A percentile compares a stretch with the other conserved stretches of the same genome.
Conservation (phyloP, 176 grass and related monocot genomes). For the Poa pratensis region DNA sequence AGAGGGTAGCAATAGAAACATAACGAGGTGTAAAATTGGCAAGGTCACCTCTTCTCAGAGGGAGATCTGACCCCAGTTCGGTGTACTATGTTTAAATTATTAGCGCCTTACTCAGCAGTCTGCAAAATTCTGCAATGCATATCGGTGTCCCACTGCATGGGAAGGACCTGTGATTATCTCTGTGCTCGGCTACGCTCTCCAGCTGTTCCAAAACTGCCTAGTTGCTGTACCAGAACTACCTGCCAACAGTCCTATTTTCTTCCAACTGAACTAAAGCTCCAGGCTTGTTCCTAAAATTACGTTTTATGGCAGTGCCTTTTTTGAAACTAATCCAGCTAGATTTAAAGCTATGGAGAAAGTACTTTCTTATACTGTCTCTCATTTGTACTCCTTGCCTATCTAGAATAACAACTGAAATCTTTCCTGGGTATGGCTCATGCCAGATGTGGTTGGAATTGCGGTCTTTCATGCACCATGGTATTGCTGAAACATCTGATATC, state of each 20-base stretch:
- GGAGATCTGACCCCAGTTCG: background rate
- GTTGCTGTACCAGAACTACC: background rate
- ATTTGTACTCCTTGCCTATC: conserved; percentile 6
- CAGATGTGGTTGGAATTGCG: background rate
- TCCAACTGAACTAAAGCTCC: background rate
- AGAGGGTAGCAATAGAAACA: background rate
- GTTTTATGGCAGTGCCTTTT: background rate
- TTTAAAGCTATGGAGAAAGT: background rate
- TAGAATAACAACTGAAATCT: conserved; percentile 17
- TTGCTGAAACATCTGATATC: conserved; percentile 14
- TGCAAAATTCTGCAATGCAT: background rate
- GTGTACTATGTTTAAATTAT: conserved; percentile 4
- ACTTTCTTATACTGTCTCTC: background rate
- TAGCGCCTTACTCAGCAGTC: background rate
- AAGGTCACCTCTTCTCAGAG: background rate
- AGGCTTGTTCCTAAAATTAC: background rate
- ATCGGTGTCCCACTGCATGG: background rate
- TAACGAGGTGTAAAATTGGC: background rate
- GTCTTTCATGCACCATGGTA: conserved; percentile 2
- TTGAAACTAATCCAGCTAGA: conserved; percentile 14
- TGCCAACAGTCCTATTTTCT: conserved; percentile 10
- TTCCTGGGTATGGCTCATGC: background rate
- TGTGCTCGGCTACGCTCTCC: background rate
- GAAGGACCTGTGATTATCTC: conserved; percentile 3
- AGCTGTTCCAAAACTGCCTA: background rate